These are phyloP conservation scores for Erodium maritimum DNA, from an alignment of 345 rosid species.

Conservation along the genomic window DNA sequence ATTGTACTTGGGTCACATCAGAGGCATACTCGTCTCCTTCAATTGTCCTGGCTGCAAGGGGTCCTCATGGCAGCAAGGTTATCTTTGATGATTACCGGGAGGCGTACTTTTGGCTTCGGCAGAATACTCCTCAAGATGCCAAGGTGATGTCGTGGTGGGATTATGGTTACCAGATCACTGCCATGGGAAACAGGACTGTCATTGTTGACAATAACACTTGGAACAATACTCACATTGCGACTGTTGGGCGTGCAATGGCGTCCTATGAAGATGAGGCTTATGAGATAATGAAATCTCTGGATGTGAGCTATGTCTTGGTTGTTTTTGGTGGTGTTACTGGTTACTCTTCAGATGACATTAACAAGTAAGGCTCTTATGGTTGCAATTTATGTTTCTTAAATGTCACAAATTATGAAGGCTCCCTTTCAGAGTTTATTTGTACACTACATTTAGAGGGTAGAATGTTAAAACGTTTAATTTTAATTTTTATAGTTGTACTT, in stretches of 20 bases:
- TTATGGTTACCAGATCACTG: conserved; percentile 97
- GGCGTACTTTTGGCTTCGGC: conserved; percentile 97
- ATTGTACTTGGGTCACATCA: conserved; percentile 98
- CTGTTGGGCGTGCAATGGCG: conserved; percentile 99
- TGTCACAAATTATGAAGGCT: not conserved
- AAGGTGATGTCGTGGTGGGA: conserved; percentile 99
- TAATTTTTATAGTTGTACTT: not conserved
- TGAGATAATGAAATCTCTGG: conserved; percentile 92
- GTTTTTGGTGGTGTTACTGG: conserved; percentile 99
- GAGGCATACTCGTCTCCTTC: conserved; percentile 99
- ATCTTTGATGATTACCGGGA: conserved; percentile 99
- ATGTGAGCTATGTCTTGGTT: conserved; percentile 88
- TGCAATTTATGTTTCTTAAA: not conserved
- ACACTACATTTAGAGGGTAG: not conserved
- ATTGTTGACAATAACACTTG: conserved; percentile 98
- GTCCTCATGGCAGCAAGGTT: conserved; percentile 90
- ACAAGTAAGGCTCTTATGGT: conserved; percentile 50
- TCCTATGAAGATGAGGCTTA: conserved; percentile 93
- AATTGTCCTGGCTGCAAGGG: conserved; percentile 96
- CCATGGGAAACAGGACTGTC: conserved; percentile 99
- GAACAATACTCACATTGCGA: conserved; percentile 98
- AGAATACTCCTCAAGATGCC: conserved; percentile 92
- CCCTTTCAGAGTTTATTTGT: not conserved
- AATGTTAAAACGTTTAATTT: not conserved
- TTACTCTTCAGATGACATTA: conserved; percentile 98